Base-by-base conservation (phyloP, 2,329 filamentous ascomycete genomes). In the Exophiala dermatitidis region DNA sequence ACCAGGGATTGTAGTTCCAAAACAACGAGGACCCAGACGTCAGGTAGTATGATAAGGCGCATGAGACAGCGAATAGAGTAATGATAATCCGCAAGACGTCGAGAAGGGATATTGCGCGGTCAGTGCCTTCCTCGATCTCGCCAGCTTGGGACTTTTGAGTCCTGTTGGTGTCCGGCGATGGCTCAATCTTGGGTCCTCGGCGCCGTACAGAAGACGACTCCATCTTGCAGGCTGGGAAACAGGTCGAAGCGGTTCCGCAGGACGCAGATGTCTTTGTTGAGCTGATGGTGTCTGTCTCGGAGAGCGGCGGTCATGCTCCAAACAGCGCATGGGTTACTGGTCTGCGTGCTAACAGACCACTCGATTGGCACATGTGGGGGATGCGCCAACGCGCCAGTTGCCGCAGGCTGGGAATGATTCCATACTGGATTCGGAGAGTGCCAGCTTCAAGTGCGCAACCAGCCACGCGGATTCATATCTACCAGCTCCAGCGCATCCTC, bases 11-110 rank as follows among this genome's bases (percentile, higher is more conserved):
- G 73, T 74, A 84, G 60, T 76, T 83, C 85, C 86, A 93, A 53
- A 82, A 77, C 59, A 84, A 75, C 54, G 80, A 84, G 66, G 88
- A 80, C 57, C 85, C 85, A 57, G 78, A 76, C 42, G 85, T 89
- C 62, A 87, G 76, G 59, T 90, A 80, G 70, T 90, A 91, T 71
- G 86, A 90, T 50, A 90, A 74, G 12, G 79, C 83, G 63, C 77
- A 81, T 28, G 82, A 86, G 44, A 84, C 79, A 41, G 88, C 62
- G 33, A 85, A 60, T 9, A 90, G 69, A 50, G 87, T 87, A 32
- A 77, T 77, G 43, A 90, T 64, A 31, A 90, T 77, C 32, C 87
- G 84, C 54, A 89, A 69, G 49, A 86, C 68, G 67, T 91, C 88
- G 33, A 89, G 63, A 38, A 74, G 42, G 50, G 70, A 71, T 63